A percentile compares a stretch with the other conserved stretches of the same genome.
Evolutionary conservation across 2,329 filamentous ascomycete genomes (phyloP).

Genomic region (Alternaria sp.): DNA sequence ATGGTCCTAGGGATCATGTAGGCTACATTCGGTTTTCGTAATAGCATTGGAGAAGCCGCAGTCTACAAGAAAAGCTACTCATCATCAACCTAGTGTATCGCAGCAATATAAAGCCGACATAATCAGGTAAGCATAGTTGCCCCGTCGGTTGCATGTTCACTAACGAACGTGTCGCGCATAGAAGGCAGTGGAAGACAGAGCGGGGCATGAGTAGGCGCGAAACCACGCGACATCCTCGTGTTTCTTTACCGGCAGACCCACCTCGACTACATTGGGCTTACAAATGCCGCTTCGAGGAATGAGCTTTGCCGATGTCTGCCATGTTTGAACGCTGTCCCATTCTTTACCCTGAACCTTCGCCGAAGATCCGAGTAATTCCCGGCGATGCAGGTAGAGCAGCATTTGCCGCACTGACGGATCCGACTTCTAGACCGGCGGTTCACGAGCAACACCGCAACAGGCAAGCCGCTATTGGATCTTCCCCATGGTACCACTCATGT

Average conservation of each 20-base stretch:
- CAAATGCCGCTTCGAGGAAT: constrained; percentile 7
- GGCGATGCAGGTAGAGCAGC: background rate
- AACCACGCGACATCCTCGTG: constrained; percentile 9
- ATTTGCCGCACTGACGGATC: background rate
- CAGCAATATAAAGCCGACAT: background rate
- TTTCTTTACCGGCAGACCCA: constrained; percentile 10
- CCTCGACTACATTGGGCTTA: constrained; percentile 8
- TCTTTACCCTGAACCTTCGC: background rate
- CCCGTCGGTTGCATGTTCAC: background rate
- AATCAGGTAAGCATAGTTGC: background rate
- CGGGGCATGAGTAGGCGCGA: constrained; percentile 6
- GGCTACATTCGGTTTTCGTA: background rate
- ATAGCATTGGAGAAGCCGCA: background rate
- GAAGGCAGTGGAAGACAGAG: constrained; percentile 12
- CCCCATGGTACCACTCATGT: background rate
- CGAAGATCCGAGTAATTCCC: constrained; percentile 6
- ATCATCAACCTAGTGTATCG: background rate
- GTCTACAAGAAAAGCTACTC: background rate
- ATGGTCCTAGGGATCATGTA: background rate
- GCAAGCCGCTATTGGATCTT: constrained; percentile 1
- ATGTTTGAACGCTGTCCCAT: background rate
- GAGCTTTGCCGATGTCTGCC: background rate
- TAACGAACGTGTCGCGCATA: background rate
- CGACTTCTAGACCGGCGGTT: constrained; percentile 4
- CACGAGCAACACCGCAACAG: background rate